Percentiles rank a stretch among this genome's conserved stretches.
These are phyloP conservation scores for Ganoderma lingzhi DNA, from an alignment of 1,284 basidiomycete genomes.

Conservation along the genomic window DNA sequence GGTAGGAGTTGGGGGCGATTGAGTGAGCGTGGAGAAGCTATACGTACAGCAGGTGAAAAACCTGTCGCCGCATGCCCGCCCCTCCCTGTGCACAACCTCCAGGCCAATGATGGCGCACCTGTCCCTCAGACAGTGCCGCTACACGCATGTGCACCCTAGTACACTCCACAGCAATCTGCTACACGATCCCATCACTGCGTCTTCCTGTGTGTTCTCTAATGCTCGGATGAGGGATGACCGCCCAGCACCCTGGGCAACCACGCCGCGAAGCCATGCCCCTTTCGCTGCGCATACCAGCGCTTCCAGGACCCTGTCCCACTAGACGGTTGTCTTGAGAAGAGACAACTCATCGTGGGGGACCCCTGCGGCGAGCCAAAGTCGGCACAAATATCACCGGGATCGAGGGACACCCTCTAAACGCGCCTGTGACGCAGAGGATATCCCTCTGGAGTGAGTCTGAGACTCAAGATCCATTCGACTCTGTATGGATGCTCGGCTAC, in stretches of 20 bases:
- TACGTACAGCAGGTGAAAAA: slow-evolving; percentile 27
- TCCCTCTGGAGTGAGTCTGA: slow-evolving; percentile 46
- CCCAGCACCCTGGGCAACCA: slow-evolving; percentile 26
- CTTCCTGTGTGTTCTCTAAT: slow-evolving; percentile 39
- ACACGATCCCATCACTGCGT: slow-evolving; percentile 18
- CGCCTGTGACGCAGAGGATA: slow-evolving; percentile 28
- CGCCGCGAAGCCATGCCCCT: slow-evolving; percentile 54
- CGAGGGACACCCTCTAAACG: slow-evolving; percentile 36
- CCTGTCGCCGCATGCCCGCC: slow-evolving; percentile 32
- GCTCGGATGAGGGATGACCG: slow-evolving; percentile 17
- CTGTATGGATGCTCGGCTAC: slow-evolving; percentile 45
- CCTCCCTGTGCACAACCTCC: slow-evolving; percentile 31
- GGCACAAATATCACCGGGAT: slow-evolving; percentile 56
- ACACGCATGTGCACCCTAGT: slow-evolving; percentile 32
- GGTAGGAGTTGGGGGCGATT: slow-evolving; percentile 40
- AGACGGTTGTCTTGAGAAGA: slow-evolving; percentile 37
- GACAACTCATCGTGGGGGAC: slow-evolving; percentile 37
- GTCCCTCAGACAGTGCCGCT: slow-evolving; percentile 24
- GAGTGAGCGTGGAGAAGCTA: slow-evolving; percentile 27
- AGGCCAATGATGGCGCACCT: slow-evolving; percentile 26
- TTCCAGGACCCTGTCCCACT: slow-evolving; percentile 48
- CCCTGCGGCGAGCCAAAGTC: slow-evolving; percentile 55
- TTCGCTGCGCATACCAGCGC: slow-evolving; percentile 57
- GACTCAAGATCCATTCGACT: slow-evolving; percentile 47
- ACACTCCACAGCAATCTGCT: slow-evolving; percentile 17